Conservation (phyloP, 2,329 filamentous ascomycete genomes). For the Cryphonectria nitschkei region DNA sequence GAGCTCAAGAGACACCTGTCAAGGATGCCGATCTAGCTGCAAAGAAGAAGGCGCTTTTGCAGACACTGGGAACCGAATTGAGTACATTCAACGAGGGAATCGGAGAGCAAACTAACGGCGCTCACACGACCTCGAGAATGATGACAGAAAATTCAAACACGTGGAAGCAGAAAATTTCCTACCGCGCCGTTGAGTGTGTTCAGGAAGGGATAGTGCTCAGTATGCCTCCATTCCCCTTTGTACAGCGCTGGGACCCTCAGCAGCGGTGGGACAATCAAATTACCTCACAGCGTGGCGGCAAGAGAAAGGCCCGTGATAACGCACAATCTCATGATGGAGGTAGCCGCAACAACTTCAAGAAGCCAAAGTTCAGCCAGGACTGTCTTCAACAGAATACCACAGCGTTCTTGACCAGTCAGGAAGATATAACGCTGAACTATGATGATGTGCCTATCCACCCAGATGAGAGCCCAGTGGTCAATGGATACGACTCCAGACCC, state of each 20-base stretch:
- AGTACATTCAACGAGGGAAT: constrained; percentile 1
- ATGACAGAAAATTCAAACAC: constrained; percentile 58
- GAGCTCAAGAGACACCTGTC: constrained; percentile 6
- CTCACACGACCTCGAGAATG: background rate
- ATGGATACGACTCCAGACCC: background rate
- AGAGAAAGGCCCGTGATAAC: constrained; percentile 50
- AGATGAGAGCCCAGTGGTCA: constrained; percentile 38
- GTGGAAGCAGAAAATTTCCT: constrained; percentile 75
- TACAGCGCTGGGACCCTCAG: constrained; percentile 85
- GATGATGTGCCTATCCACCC: constrained; percentile 36
- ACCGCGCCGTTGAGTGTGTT: constrained; percentile 83
- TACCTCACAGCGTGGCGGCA: constrained; percentile 47
- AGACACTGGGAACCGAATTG: constrained; percentile 14
- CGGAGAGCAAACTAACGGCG: constrained; percentile 13
- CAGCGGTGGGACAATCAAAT: constrained; percentile 50
- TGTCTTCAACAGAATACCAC: background rate
- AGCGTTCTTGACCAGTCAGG: background rate
- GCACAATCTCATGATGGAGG: constrained; percentile 45
- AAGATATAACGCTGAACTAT: constrained; percentile 47
- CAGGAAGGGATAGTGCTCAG: constrained; percentile 70
- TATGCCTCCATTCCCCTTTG: constrained; percentile 85
- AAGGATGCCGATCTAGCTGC: constrained; percentile 38
- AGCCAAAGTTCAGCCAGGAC: constrained; percentile 49
- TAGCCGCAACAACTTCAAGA: constrained; percentile 43
- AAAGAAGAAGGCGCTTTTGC: constrained; percentile 47